Percentiles rank a stretch among this genome's conserved stretches.
These are phyloP conservation scores for Bipolaris bicolor DNA, from an alignment of 2,329 filamentous ascomycete species.

Conservation along the genomic window DNA sequence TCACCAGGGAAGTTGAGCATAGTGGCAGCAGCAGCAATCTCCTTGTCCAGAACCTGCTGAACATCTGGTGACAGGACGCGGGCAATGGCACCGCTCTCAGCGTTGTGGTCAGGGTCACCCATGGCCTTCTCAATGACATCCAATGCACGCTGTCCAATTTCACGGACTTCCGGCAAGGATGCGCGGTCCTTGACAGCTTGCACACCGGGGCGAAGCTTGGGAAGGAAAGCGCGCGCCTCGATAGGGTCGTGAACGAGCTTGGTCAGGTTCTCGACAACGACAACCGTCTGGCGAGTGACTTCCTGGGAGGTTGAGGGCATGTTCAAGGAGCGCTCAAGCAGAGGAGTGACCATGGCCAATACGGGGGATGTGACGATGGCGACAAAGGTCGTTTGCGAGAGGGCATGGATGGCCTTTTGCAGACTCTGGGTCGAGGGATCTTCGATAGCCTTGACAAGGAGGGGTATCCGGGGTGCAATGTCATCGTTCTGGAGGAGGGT, in stretches of 20 bases:
- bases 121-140: conserved; percentile 93
- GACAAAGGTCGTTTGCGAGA: conserved; percentile 98
- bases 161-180: conserved; percentile 91
- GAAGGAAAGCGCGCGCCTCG: conserved; percentile 92
- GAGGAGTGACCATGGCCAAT: conserved; percentile 88
- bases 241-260: conserved; percentile 96
- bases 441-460: conserved; percentile 94
- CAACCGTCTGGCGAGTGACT: conserved; percentile 91
- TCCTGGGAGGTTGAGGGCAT: conserved; percentile 90
- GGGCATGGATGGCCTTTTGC: conserved; percentile 94
- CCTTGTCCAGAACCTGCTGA: conserved; percentile 72
- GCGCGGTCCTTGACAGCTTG: conserved; percentile 86
- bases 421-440: conserved; percentile 86
- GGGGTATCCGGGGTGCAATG: conserved; percentile 86
- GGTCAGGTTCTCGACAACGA: conserved; percentile 97
- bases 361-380: conserved; percentile 95
- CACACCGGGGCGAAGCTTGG: conserved; percentile 92
- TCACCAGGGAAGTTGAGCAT: conserved; percentile 67
- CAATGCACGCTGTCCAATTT: conserved; percentile 81
- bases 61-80: conserved; percentile 76
- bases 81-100: conserved; percentile 63
- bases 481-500: conserved; percentile 95
- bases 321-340: conserved; percentile 92
- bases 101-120: conserved; percentile 63
- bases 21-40: conserved; percentile 74